Evolutionary conservation across 306 rosid genomes (phyloP).

Genomic region (Glycine tomentella): DNA sequence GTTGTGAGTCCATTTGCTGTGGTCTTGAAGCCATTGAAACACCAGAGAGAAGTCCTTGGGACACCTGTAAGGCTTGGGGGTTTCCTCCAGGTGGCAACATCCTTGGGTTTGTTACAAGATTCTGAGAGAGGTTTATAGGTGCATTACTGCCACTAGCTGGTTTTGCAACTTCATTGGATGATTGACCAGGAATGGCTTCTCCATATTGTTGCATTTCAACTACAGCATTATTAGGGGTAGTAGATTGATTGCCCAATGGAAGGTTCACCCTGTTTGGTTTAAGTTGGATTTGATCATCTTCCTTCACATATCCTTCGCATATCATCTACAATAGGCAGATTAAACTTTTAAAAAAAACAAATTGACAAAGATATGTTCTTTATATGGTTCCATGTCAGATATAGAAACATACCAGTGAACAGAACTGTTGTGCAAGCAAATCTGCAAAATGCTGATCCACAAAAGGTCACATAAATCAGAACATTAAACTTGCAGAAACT

Average conservation of each 20-base stretch:
- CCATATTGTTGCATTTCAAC: constrained; percentile 78
- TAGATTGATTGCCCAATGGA: constrained; percentile 63
- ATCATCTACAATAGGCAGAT: constrained; percentile 64
- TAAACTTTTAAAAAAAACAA: constrained; percentile 13
- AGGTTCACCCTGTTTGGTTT: constrained; percentile 61
- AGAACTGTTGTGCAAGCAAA: constrained; percentile 79
- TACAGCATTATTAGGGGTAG: constrained; percentile 57
- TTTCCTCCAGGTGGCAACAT: constrained; percentile 97
- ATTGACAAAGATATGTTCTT: constrained; percentile 2
- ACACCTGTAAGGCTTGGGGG: constrained; percentile 85
- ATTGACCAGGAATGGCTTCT: constrained; percentile 69
- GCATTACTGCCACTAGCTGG: constrained; percentile 58
- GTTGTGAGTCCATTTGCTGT: constrained; percentile 76
- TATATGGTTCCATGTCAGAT: constrained; percentile 23
- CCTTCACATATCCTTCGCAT: constrained; percentile 65
- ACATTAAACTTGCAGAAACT: constrained; percentile 43
- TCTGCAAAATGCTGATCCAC: constrained; percentile 87
- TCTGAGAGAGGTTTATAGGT: constrained; percentile 71
- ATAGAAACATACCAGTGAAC: constrained; percentile 67
- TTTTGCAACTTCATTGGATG: constrained; percentile 70
- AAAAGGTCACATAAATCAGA: constrained; percentile 50
- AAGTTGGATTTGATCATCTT: constrained; percentile 64
- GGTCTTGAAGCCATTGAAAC: constrained; percentile 74
- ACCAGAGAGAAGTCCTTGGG: constrained; percentile 83
- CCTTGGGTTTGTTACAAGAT: constrained; percentile 68